Base-by-base conservation (phyloP, 2,329 filamentous ascomycete genomes). In the Colletotrichum spinosum region DNA sequence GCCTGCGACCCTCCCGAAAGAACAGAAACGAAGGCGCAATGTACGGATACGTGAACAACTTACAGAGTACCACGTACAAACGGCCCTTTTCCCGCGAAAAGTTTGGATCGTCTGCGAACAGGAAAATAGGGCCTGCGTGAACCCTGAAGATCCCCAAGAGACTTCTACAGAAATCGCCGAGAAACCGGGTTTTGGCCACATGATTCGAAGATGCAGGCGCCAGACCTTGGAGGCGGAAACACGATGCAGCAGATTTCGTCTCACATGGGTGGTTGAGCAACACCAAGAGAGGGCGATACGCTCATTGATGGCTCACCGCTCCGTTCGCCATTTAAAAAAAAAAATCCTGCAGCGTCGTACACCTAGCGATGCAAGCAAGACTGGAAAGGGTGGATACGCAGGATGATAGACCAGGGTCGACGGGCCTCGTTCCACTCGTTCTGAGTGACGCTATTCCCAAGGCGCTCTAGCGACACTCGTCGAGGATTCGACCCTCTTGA, bases 221-320 rank as follows among this genome's bases (percentile, higher is more conserved):
- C 52, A 25, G 25, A 25, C 37, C n/a, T 41, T 25, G 46, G 39
- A 50, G 51, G 15, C 38, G 37, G 52, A 63, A 49, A 17, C 15
- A 35, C 41, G 53, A 56, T 50, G 51, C 39, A 15, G 39, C 46
- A 62, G 15, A 35, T 38, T 51, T 60, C 58, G 45, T 65, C 55
- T 67, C 54, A 45, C 48, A 41, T 56, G 39, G 25, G 25, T 25
- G 25, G 25, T 25, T 25, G 25, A 25, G 25, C 25, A 38, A 49
- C 50, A n/a, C 35, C 9, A 11, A 17, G 33, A 45, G 50, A 38
- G 51, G 38, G 63, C 59, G 67, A 68, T 67, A 67, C 67, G 67
- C 67, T 59, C 17, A 50, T 67, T 57, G 58, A 54, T 64, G 38
- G 52, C 67, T 68, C 67, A 68, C 67, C 67, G 67, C 67, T 68